Conservation (phyloP, 2,329 filamentous ascomycete species). For the Cladophialophora bantiana region DNA sequence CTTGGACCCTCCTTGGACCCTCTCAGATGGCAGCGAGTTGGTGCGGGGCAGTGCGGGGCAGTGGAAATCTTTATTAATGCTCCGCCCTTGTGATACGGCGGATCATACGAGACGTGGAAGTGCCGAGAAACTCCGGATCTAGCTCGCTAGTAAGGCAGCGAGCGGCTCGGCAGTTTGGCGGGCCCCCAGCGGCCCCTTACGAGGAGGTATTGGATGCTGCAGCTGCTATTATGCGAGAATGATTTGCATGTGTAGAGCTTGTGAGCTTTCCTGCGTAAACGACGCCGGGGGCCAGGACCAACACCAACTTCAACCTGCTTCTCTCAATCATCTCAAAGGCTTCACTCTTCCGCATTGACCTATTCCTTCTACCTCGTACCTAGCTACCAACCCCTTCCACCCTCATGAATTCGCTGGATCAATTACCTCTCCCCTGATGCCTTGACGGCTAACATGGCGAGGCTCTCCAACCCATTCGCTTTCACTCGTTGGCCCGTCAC, state of each 20-base stretch:
- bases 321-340: not conserved
- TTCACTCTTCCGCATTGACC: not conserved
- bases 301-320: constrained; percentile 5
- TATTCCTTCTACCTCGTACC: not conserved
- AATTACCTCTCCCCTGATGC: constrained; percentile 16
- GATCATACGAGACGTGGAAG: too few species aligned
- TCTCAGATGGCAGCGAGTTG: too few species aligned
- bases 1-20: too few species aligned
- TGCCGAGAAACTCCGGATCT: too few species aligned
- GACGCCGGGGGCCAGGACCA: not conserved
- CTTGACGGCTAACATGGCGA: constrained; percentile 35
- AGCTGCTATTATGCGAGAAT: constrained; percentile 14
- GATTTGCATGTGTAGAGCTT: constrained; percentile 22
- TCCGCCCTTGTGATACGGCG: too few species aligned
- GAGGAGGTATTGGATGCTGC: not conserved
- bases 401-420: not conserved
- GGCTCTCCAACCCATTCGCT: constrained; percentile 61
- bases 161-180: too few species aligned
- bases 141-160: too few species aligned
- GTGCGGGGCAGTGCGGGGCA: too few species aligned
- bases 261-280: not conserved
- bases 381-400: constrained; percentile 1
- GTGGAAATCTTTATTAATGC: too few species aligned
- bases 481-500: constrained; percentile 85
- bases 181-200: too few species aligned